These are phyloP conservation scores for Dactylonectria estremocensis DNA, from an alignment of 2,329 filamentous ascomycete species.

Conservation along the genomic window DNA sequence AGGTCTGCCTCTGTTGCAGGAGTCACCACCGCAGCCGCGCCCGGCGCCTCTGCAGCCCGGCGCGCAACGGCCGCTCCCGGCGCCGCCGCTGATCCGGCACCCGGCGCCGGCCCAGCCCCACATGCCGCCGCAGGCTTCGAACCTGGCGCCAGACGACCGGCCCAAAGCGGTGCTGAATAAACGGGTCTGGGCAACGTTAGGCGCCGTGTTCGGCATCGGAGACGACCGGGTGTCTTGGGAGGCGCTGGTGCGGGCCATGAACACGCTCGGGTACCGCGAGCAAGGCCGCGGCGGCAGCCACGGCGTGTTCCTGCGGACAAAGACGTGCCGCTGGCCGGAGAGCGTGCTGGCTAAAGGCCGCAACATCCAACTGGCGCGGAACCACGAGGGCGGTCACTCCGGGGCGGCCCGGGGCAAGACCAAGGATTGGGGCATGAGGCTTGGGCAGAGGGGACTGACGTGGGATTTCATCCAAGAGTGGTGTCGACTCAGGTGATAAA, in stretches of 20 bases:
- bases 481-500: slow-evolving; percentile 17
- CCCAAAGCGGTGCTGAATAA: slow-evolving; percentile 34
- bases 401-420: slow-evolving; percentile 20
- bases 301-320: slow-evolving; percentile 26
- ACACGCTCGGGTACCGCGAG: slow-evolving; percentile 28
- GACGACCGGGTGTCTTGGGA: slow-evolving; percentile 17
- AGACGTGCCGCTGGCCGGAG: slow-evolving; percentile 12
- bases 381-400: slow-evolving; percentile 26
- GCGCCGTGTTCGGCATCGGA: slow-evolving; percentile 21
- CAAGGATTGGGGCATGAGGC: slow-evolving; percentile 23
- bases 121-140: background rate
- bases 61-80: slow-evolving; percentile 26
- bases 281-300: slow-evolving; percentile 31
- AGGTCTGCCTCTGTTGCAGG: background rate
- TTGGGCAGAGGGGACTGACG: slow-evolving; percentile 22
- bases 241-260: slow-evolving; percentile 29
- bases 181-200: slow-evolving; percentile 32
- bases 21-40: too few species aligned
- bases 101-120: background rate
- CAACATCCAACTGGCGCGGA: slow-evolving; percentile 31
- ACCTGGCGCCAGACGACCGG: slow-evolving; percentile 20
- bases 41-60: background rate
- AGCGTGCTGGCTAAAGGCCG: slow-evolving; percentile 22
- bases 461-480: slow-evolving; percentile 30
- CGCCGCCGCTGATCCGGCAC: slow-evolving; percentile 5